Evolutionary conservation across 306 rosid species (phyloP).

Genomic region (Dalbergia oliveri): DNA sequence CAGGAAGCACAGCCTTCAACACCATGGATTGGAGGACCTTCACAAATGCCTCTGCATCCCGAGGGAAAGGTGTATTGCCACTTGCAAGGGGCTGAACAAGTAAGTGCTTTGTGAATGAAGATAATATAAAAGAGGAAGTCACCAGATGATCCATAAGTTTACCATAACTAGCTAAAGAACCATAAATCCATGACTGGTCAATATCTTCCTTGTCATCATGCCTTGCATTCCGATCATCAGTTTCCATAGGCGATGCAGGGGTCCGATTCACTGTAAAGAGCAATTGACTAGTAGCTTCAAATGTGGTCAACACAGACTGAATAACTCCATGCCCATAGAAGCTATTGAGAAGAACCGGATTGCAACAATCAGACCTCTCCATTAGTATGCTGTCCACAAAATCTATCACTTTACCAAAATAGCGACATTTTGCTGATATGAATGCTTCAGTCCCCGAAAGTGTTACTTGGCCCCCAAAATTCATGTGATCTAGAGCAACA

Average conservation of each 20-base stretch:
- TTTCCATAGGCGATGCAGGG: slow-evolving; percentile 98
- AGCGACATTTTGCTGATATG: slow-evolving; percentile 91
- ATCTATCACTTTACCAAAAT: slow-evolving; percentile 94
- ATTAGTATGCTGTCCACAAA: slow-evolving; percentile 83
- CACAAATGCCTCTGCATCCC: slow-evolving; percentile 93
- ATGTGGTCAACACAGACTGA: slow-evolving; percentile 89
- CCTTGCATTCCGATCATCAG: slow-evolving; percentile 77
- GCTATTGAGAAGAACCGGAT: slow-evolving; percentile 89
- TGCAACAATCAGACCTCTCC: slow-evolving; percentile 96
- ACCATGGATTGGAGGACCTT: slow-evolving; percentile 97
- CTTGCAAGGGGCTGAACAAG: slow-evolving; percentile 80
- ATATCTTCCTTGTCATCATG: slow-evolving; percentile 79
- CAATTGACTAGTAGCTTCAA: slow-evolving; percentile 98
- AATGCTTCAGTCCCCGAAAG: slow-evolving; percentile 77
- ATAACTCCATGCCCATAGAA: slow-evolving; percentile 90
- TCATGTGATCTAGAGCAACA: slow-evolving; percentile 88
- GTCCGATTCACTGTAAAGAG: slow-evolving; percentile 77
- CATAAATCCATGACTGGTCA: slow-evolving; percentile 90
- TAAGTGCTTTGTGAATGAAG: slow-evolving; percentile 88
- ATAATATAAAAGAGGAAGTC: slow-evolving; percentile 86
- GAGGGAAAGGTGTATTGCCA: slow-evolving; percentile 78
- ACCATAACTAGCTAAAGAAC: slow-evolving; percentile 93
- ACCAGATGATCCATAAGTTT: slow-evolving; percentile 97
- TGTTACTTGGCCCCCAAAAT: slow-evolving; percentile 73
- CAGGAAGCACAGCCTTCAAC: slow-evolving; percentile 93